phyloP scores from a whole-genome alignment of 1,139 yeast species.

The Blastobotrys capitulatus region DNA sequence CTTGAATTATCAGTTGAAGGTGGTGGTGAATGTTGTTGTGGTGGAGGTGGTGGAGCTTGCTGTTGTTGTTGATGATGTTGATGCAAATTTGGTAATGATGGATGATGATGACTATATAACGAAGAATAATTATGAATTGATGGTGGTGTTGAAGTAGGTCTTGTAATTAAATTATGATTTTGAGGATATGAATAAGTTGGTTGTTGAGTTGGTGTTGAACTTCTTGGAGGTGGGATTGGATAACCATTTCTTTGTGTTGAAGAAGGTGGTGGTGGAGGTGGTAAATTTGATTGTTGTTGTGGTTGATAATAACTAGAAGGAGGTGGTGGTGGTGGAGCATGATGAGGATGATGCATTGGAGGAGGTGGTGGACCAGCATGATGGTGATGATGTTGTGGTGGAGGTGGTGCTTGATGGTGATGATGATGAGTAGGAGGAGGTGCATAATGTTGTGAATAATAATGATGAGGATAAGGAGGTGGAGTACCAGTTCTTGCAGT shows the following conservation, averaged over 20 bases:
- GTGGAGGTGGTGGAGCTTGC: background rate
- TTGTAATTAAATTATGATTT: slow-evolving; percentile 13
- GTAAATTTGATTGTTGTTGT: background rate
- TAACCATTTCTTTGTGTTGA: background rate
- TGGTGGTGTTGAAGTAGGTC: slow-evolving; percentile 24
- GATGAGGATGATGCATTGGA: background rate
- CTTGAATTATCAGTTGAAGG: background rate
- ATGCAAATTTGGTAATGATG: background rate
- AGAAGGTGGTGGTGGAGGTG: background rate
- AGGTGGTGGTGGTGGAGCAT: background rate
- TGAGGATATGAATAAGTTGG: background rate
- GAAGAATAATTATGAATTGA: slow-evolving; percentile 9
- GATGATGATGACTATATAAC: background rate
- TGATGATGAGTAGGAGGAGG: slow-evolving; percentile 5
- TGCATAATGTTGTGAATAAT: slow-evolving; percentile 12
- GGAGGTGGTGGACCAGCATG: background rate
- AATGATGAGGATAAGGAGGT: slow-evolving; percentile 9
- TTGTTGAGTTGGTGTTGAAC: slow-evolving; percentile 5
- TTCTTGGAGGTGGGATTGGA: slow-evolving; percentile 6
- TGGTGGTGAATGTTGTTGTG: background rate
- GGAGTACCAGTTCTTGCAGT: slow-evolving; percentile 8
- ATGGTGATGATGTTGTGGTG: background rate
- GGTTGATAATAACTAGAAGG: background rate
- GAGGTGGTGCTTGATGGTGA: slow-evolving; percentile 2
- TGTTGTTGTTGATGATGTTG: background rate